These are phyloP conservation scores for Citrus mangshanensis DNA, from an alignment of 345 rosid genomes.

Conservation along the genomic window DNA sequence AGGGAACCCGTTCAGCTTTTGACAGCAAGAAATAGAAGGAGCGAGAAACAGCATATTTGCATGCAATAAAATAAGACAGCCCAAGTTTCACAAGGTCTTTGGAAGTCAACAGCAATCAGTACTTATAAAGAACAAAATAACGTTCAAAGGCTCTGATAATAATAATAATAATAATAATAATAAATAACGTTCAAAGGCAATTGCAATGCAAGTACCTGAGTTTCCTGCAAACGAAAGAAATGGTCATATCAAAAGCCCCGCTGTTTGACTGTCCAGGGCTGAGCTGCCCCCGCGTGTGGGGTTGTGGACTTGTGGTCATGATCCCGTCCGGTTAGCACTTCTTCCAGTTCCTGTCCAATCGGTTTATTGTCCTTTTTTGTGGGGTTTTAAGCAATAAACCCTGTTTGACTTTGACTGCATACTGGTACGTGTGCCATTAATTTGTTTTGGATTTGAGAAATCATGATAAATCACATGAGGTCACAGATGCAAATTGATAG, in stretches of 20 bases:
- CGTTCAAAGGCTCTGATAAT: not conserved
- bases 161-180: too few relatives aligned
- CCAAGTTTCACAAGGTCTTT: not conserved
- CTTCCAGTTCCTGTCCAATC: not conserved
- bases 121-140: too few relatives aligned
- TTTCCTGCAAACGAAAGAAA: not conserved
- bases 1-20: too few relatives aligned
- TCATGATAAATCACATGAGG: too few relatives aligned
- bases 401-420: slow-evolving; percentile 6
- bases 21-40: not conserved
- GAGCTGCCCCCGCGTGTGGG: not conserved
- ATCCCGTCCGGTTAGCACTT: not conserved
- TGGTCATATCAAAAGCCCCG: not conserved
- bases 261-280: not conserved
- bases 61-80: not conserved
- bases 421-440: not conserved
- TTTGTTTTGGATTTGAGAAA: not conserved
- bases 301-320: not conserved
- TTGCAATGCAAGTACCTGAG: not conserved
- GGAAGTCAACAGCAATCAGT: not conserved
- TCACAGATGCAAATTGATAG: too few relatives aligned
- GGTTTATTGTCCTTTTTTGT: not conserved
- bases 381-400: not conserved
- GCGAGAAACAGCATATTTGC: not conserved
- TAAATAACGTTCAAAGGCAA: not conserved